Base-by-base conservation (phyloP, 768 basidiomycete species). In the Auricularia heimuer region DNA sequence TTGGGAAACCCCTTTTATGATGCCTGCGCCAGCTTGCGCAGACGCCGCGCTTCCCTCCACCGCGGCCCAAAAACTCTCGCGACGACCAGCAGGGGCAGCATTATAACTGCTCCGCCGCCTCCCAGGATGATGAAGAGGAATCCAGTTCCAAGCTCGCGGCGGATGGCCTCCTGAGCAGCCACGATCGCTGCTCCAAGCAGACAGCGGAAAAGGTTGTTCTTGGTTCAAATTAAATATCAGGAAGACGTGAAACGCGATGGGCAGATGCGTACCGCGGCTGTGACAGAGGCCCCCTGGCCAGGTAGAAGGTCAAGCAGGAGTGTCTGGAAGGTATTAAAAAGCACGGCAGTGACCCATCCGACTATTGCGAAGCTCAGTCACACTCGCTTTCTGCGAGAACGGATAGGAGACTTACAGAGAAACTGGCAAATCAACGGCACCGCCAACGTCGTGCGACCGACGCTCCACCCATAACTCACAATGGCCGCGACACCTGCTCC, bases 231-330 rank as follows among this genome's bases (percentile, higher is more conserved):
- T 29, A 29, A 54, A 54, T 0, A 0, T 42, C 8, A 29, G 18
- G 0, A 10, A 18, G 11, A 4, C 0, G 8, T 0, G 6, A 8
- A 12, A 54, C 8, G n/a, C 54, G 4, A 0, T 54, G 8, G 1
- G 7, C 7, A 54, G 54, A 18, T 0, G n/a, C 54, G 0, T 29
- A 54, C 54, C 54, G 54, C 54, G 0, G 75, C 73, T 11, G 74
- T 74, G 1, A 74, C 70, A 1, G 71, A 69, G 10, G 73, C 72
- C n/a, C 73, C 72, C 51, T 71, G 67, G 1, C 72, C 72, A 0
- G 75, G 75, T 54, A 71, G 70, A 33, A 77, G 63, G 67, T 77
- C 77, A 58, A 76, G 69, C 8, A 71, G 65, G 4, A 73, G 64
- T 0, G 69, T 70, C 7, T 24, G 36, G 47, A 63, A 45, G 34